These are phyloP conservation scores for Trypanosoma boissoni DNA, from an alignment of 208 protist species.

Conservation along the genomic window DNA sequence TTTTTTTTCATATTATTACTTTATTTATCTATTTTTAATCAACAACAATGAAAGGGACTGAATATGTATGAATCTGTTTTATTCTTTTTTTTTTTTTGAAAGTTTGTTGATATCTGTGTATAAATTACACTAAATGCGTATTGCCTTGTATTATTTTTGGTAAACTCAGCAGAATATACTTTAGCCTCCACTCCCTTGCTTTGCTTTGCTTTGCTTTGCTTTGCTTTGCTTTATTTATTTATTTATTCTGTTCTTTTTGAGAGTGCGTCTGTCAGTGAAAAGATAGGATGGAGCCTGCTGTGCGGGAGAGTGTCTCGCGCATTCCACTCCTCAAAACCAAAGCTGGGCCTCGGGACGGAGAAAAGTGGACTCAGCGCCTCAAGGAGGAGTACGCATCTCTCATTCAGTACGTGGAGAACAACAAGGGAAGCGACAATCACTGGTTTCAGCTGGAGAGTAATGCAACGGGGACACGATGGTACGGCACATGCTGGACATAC, in stretches of 20 bases:
- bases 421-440: slow-evolving; percentile 94
- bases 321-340: slow-evolving; percentile 95
- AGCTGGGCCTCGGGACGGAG: slow-evolving; percentile 94
- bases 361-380: slow-evolving; percentile 94
- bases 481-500: slow-evolving; percentile 96
- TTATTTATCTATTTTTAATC: too few relatives aligned
- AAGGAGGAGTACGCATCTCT: slow-evolving; percentile 97
- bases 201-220: not conserved
- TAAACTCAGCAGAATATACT: too few relatives aligned
- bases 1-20: too few relatives aligned
- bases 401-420: slow-evolving; percentile 96
- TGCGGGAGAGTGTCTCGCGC: slow-evolving; percentile 90
- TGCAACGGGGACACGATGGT: slow-evolving; percentile 93
- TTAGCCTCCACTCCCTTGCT: too few relatives aligned
- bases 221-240: not conserved
- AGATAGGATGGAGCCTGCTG: slow-evolving; percentile 64
- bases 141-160: too few relatives aligned
- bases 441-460: slow-evolving; percentile 97
- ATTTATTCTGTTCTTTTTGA: slow-evolving; percentile 5
- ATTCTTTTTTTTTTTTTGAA: too few relatives aligned
- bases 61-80: too few relatives aligned
- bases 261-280: too few relatives aligned
- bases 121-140: too few relatives aligned
- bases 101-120: too few relatives aligned
- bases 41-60: too few relatives aligned